Base-by-base conservation (phyloP, 768 basidiomycete species). In the Collybia nuda region DNA sequence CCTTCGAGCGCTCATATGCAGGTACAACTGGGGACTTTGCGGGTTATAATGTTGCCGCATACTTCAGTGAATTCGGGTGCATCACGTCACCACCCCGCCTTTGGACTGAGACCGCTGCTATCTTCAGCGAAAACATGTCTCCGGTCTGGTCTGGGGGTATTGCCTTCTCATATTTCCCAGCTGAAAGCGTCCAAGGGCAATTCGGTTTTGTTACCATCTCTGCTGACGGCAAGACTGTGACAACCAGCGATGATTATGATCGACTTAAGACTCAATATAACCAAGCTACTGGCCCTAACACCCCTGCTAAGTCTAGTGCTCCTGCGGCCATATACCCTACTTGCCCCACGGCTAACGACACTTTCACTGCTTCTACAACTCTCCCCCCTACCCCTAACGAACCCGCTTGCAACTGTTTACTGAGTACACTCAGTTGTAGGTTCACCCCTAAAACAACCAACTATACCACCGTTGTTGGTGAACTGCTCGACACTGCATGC, bases 91-190 rank as follows among this genome's bases (percentile, higher is more conserved):
- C 72, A 17, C 75, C 90, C 43, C 82, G 88, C 60, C 70, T 84
- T 28, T 97, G 92, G 91, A 85, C 84, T 29, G 94, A 97, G 64
- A 81, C 84, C 12, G 75, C 67, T 41, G 81, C 86, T 22, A 75
- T 96, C 22, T 90, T 90, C 65, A 79, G 86, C 52, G 63, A 78
- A 9, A 67, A 86, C 6, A 90, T 94, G 81, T 78, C 84, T 17
- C 68, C 83, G 48, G 84, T 87, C 44, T 96, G 88, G 85, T 93
- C 90, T 26, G 94, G 94, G 54, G 93, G 90, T 46, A 57, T 96
- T 47, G 93, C 93, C 3, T 93, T 92, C 67, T 86, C 85, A 43
- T 96, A 95, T 68, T 94, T 96, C 80, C 88, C 90, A 1, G 90
- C 90, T 17, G 41, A 62, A n/a, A 86, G 85, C 56, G 80, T 75